Conservation (phyloP, 148 eudicot species). For the Vaccinium darrowii region DNA sequence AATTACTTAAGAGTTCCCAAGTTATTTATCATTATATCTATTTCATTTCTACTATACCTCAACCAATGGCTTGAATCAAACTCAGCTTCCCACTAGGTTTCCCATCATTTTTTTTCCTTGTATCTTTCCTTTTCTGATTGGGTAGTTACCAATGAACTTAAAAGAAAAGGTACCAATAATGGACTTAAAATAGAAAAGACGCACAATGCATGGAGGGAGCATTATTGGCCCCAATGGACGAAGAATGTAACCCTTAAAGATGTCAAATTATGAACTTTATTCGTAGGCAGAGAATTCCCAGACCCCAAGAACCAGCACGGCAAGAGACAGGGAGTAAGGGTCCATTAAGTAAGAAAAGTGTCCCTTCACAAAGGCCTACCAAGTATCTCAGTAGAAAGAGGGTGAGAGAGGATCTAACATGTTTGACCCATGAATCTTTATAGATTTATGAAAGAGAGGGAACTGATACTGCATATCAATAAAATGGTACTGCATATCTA, state of each 20-base stretch:
- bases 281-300: background rate
- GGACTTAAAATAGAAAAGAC: background rate
- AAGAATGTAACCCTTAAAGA: constrained; percentile 1
- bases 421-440: background rate
- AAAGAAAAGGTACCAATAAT: background rate
- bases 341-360: background rate
- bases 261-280: background rate
- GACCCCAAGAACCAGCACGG: background rate
- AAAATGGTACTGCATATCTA: no score
- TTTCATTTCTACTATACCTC: background rate
- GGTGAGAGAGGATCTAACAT: background rate
- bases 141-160: background rate
- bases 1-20: background rate
- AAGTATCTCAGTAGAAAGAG: background rate
- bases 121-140: no score
- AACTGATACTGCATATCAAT: no score
- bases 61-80: background rate
- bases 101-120: background rate
- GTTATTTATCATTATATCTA: background rate
- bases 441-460: background rate
- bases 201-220: constrained; percentile 2
- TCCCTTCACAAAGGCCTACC: background rate
- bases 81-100: background rate
- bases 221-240: background rate
- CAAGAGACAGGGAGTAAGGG: background rate